These are phyloP conservation scores for Geotrichum cucujoidarum DNA, from an alignment of 1,139 yeast genomes.

Conservation along the genomic window DNA sequence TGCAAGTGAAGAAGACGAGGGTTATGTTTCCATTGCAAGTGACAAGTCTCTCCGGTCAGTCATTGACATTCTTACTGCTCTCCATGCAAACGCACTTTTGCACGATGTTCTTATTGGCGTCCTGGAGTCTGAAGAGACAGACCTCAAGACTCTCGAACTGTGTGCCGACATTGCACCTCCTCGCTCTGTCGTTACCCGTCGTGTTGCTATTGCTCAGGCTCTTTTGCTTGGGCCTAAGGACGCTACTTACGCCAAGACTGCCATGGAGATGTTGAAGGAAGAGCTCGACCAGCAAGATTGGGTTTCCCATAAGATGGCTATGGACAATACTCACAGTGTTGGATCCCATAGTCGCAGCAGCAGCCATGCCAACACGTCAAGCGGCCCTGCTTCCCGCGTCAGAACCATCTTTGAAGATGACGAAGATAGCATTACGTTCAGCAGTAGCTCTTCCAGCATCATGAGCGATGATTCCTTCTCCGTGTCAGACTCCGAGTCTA, in stretches of 20 bases:
- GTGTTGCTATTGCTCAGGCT: conserved; percentile 34
- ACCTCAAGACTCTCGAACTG: conserved; percentile 23
- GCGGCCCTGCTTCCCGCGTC: background rate
- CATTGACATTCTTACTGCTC: conserved; percentile 34
- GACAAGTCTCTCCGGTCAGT: conserved; percentile 32
- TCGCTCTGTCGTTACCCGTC: conserved; percentile 30
- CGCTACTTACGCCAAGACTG: conserved; percentile 24
- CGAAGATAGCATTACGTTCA: conserved; percentile 12
- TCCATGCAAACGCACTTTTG: conserved; percentile 30
- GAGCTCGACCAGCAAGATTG: conserved; percentile 23
- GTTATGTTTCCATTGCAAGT: conserved; percentile 25
- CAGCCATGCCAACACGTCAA: background rate
- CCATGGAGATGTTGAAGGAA: conserved; percentile 25
- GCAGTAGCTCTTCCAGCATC: conserved; percentile 14
- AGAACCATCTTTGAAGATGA: conserved; percentile 10
- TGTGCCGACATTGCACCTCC: conserved; percentile 33
- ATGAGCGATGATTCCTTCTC: conserved; percentile 9
- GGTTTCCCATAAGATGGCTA: conserved; percentile 10
- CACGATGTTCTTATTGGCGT: conserved; percentile 28
- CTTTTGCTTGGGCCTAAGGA: conserved; percentile 30
- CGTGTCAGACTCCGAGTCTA: conserved; percentile 18
- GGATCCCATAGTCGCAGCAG: background rate
- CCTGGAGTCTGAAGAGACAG: conserved; percentile 24
- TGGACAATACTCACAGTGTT: background rate
- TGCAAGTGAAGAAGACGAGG: conserved; percentile 28